Percentiles rank a stretch among this genome's conserved stretches.
phyloP scores from a whole-genome alignment of 805 yeast genomes.

The Komagataella kurtzmanii region DNA sequence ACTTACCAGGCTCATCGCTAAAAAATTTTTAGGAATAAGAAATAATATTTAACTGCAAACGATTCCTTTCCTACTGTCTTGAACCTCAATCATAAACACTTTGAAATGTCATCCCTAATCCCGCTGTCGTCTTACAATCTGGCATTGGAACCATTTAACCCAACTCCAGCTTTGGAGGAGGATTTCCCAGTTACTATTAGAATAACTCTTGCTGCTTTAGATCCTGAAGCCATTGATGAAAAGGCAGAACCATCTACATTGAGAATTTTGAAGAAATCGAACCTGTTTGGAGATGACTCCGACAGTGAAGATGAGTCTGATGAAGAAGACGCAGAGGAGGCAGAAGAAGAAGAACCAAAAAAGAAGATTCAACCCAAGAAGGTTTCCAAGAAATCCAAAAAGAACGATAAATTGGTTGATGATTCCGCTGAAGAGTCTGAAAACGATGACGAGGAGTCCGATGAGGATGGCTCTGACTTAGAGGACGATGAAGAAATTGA shows the following conservation, averaged over 20 bases:
- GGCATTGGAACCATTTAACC: constrained; percentile 76
- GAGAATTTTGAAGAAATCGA: constrained; percentile 66
- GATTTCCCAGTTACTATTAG: constrained; percentile 85
- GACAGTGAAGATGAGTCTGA: constrained; percentile 26
- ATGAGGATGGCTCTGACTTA: constrained; percentile 41
- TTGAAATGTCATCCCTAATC: constrained; percentile 48
- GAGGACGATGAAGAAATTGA: constrained; percentile 67
- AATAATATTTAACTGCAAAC: not conserved
- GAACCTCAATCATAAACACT: not conserved
- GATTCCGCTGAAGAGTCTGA: constrained; percentile 29
- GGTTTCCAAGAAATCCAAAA: constrained; percentile 10
- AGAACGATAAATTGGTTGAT: constrained; percentile 16
- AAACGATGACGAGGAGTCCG: constrained; percentile 39
- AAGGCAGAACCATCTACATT: constrained; percentile 77
- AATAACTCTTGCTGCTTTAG: constrained; percentile 89
- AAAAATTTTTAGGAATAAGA: not conserved
- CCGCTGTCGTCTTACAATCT: constrained; percentile 84
- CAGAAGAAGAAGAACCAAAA: constrained; percentile 18
- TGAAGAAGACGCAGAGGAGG: constrained; percentile 19
- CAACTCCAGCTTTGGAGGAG: constrained; percentile 75
- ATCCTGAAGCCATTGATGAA: constrained; percentile 78
- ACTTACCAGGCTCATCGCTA: not conserved
- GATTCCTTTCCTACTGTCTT: not conserved
- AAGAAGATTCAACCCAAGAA: constrained; percentile 8
- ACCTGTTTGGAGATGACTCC: constrained; percentile 26